Evolutionary conservation across 2,329 filamentous ascomycete species (phyloP), one percentile per base, ranked within the genome.

Genomic region (Diaporthe sp.): DNA sequence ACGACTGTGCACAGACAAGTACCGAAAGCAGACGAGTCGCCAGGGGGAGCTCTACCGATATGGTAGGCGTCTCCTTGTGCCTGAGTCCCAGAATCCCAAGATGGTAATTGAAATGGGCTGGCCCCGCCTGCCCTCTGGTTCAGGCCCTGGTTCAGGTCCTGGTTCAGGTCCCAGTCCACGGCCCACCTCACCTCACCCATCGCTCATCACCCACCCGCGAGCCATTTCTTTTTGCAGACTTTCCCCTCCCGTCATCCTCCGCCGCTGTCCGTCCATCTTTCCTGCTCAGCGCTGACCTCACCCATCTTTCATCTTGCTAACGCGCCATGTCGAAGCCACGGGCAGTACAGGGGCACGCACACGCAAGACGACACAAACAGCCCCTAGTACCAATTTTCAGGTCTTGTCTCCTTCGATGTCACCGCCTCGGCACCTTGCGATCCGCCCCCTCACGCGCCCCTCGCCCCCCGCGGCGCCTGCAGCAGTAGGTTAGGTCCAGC

Each of bases 1-100:
- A 68, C 62, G 62, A 53, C 62, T 68, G 62, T 68, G 62, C 62
- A 68, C 62, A 68, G 46, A 53, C 46, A 68, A 53, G 46, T 39
- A 39, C 62, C 62, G 31, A 68, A 68, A 68, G 62, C 46, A 53
- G 62, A 53, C 62, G 46, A 37, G 13, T 39, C 46, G 46, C 62
- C 46, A 39, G 62, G 62, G 62, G 62, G n/a, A 39, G 46, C 22
- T 53, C 62, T 68, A 53, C 62, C 46, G 28, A 68, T 68, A 37
- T 68, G 62, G 62, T 53, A 68, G 62, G 46, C 46, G 46, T 68
- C 46, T 53, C 62, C 62, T 68, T 68, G 62, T 53, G 62, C 46
- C 62, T 68, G 62, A 53, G 31, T 37, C 22, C 34, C 22, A 8
- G 31, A 28, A 34, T 53, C 62, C 62, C 46, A 68, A 68, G 22